phyloP scores from a whole-genome alignment of 2,329 filamentous ascomycete genomes.

The Colletotrichum karsti region DNA sequence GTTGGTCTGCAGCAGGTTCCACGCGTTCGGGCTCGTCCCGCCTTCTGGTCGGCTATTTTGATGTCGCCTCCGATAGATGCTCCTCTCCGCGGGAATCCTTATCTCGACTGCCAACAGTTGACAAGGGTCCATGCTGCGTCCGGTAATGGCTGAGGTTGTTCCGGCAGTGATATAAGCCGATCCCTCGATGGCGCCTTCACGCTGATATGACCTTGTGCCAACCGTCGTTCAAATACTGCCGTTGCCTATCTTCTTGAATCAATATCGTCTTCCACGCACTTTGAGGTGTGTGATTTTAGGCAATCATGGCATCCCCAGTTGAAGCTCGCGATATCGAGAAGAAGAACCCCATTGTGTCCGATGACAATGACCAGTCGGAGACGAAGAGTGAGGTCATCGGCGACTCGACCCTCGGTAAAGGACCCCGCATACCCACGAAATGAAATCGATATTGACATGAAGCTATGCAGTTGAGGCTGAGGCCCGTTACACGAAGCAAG shows the following conservation, averaged over 20 bases:
- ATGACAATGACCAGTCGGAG: conserved; percentile 10
- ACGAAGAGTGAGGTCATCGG: conserved; percentile 6
- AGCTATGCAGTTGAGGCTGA: conserved; percentile 7
- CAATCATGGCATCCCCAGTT: not conserved
- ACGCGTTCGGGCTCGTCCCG: not conserved
- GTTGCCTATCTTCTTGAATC: not conserved
- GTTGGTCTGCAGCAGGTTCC: not conserved
- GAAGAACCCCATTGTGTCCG: conserved; percentile 8
- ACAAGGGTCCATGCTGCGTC: conserved; percentile 3
- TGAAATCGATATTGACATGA: not conserved
- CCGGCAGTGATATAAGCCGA: conserved; percentile 9
- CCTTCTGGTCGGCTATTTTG: not conserved
- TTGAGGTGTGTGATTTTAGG: not conserved
- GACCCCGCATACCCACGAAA: fast-evolving
- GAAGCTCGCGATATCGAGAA: conserved; percentile 6
- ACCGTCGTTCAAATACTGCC: not conserved
- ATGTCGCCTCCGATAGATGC: not conserved
- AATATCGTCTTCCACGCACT: not conserved
- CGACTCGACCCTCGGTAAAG: conserved; percentile 11
- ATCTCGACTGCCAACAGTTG: not conserved
- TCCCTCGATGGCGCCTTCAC: not conserved
- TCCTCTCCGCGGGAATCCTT: conserved; percentile 23
- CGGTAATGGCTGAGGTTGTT: not conserved
- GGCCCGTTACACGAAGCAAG: conserved; percentile 42
- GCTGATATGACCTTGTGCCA: not conserved